Conservation (phyloP, 2,329 filamentous ascomycete species). For the Furcasterigmium furcatum region DNA sequence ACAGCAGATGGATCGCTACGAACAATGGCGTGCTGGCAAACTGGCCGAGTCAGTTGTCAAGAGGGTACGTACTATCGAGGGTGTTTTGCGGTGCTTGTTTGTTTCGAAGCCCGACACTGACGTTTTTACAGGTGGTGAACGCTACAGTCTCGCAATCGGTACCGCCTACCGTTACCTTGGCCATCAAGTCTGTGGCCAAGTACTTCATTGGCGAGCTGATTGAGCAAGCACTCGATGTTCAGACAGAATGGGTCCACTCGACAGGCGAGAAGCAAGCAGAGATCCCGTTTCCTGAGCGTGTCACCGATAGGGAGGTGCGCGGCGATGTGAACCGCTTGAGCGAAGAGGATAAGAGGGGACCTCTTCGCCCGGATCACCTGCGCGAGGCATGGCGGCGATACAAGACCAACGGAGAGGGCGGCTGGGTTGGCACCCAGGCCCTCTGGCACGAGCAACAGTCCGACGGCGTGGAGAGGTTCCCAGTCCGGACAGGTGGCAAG, state of each 20-base stretch:
- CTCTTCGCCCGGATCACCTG: slow-evolving; percentile 71
- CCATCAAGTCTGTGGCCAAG: slow-evolving; percentile 75
- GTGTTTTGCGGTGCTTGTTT: background rate
- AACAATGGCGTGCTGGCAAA: slow-evolving; percentile 67
- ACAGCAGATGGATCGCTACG: slow-evolving; percentile 68
- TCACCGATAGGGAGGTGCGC: slow-evolving; percentile 19
- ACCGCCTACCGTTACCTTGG: slow-evolving; percentile 67
- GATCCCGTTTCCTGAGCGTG: slow-evolving; percentile 38
- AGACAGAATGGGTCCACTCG: slow-evolving; percentile 65
- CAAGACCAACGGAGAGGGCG: slow-evolving; percentile 59
- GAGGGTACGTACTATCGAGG: slow-evolving; percentile 42
- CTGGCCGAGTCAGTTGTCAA: slow-evolving; percentile 67
- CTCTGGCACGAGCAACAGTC: slow-evolving; percentile 60
- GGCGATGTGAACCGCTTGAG: slow-evolving; percentile 24
- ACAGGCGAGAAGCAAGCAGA: slow-evolving; percentile 55
- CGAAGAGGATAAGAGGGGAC: slow-evolving; percentile 42
- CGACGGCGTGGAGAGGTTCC: slow-evolving; percentile 59
- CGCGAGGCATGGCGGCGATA: slow-evolving; percentile 70
- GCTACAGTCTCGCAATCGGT: slow-evolving; percentile 79
- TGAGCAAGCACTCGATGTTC: slow-evolving; percentile 66
- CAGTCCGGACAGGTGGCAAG: slow-evolving; percentile 46
- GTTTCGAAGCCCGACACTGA: background rate
- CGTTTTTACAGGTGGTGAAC: slow-evolving; percentile 61
- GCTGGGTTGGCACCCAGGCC: slow-evolving; percentile 56
- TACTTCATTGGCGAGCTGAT: slow-evolving; percentile 75